Conservation (phyloP, 768 basidiomycete species). For the Termitomyces sp. region DNA sequence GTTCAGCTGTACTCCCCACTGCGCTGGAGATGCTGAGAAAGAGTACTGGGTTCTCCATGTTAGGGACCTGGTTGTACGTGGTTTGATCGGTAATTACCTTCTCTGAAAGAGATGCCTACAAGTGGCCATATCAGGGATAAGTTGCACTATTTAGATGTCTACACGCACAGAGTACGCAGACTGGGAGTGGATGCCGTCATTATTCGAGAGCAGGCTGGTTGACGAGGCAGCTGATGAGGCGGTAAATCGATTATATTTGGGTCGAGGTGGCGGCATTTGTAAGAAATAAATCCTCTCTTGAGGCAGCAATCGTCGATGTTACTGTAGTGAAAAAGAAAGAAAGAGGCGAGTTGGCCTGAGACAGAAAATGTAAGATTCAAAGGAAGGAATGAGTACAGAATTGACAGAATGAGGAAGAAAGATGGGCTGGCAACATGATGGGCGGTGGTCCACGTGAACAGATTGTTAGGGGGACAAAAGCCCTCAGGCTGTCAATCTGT, state of each 20-base stretch:
- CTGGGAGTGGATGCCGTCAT: conserved; percentile 1
- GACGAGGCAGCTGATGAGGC: conserved; percentile 16
- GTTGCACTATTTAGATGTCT: neutral
- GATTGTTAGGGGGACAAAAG: neutral
- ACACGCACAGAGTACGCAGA: conserved; percentile 16
- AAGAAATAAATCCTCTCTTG: conserved; percentile 3
- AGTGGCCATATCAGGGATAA: neutral
- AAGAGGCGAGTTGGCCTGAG: conserved; percentile 4
- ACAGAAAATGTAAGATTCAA: neutral
- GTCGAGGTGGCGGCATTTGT: conserved; percentile 9
- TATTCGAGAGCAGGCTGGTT: conserved; percentile 14
- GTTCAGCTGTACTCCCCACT: conserved; percentile 42
- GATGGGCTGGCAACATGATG: neutral
- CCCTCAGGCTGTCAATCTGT: neutral
- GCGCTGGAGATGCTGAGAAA: conserved; percentile 39
- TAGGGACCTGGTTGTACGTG: neutral
- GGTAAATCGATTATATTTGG: conserved; percentile 13
- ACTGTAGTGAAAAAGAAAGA: neutral
- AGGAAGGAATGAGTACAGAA: neutral
- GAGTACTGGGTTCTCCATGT: conserved; percentile 27
- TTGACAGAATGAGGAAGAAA: neutral
- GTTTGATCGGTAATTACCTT: conserved; percentile 19
- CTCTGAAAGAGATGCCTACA: conserved; percentile 26
- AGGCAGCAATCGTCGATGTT: conserved; percentile 1
- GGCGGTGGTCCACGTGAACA: neutral